These are phyloP conservation scores for Gracilariopsis chorda DNA, from an alignment of 23 red algal genomes.

Conservation along the genomic window DNA sequence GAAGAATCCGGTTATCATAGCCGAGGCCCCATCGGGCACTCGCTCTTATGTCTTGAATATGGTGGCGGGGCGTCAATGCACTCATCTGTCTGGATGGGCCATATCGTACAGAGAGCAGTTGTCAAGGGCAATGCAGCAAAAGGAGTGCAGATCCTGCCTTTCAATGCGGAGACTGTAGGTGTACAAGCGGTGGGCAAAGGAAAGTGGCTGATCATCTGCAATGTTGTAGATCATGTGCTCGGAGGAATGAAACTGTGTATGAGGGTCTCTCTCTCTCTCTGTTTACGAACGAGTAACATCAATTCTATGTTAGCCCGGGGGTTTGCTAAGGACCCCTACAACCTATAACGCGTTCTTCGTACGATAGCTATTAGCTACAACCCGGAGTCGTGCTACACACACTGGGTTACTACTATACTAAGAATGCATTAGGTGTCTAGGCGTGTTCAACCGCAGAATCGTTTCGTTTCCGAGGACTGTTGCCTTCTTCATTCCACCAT, in stretches of 20 bases:
- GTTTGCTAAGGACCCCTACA: no score
- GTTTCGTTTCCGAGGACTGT: no score
- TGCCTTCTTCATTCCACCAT: no score
- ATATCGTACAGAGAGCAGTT: not conserved
- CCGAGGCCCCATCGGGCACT: not conserved
- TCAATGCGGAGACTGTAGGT: conserved; percentile 31
- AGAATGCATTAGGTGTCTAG: no score
- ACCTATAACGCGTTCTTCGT: no score
- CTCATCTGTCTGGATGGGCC: conserved; percentile 21
- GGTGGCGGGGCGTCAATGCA: conserved; percentile 54
- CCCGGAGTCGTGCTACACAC: no score
- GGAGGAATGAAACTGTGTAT: conserved; percentile 44
- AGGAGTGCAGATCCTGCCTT: conserved; percentile 22
- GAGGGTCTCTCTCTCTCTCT: no score
- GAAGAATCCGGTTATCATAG: not conserved
- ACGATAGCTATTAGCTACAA: no score
- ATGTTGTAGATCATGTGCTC: conserved; percentile 30
- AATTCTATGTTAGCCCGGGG: no score
- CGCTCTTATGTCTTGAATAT: conserved; percentile 42
- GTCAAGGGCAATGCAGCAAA: conserved; percentile 9
- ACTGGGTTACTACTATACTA: no score
- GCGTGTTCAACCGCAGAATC: no score
- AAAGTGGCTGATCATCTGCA: conserved; percentile 5
- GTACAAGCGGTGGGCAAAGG: conserved; percentile 1
- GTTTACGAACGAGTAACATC: no score